Conservation (phyloP, 345 rosid species). For the Cardamine resedifolia region DNA sequence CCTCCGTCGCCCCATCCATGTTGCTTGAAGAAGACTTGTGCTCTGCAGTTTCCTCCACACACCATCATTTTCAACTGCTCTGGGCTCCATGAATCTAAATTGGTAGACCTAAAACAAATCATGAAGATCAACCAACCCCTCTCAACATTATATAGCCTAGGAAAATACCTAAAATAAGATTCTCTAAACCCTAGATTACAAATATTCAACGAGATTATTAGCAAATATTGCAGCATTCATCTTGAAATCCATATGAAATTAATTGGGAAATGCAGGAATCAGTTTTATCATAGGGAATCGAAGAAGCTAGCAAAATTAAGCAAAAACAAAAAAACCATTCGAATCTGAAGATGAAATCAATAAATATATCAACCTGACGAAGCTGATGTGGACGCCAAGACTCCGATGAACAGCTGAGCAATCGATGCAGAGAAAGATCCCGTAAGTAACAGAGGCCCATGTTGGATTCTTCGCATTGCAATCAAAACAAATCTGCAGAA, state of each 20-base stretch:
- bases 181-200: not conserved
- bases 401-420: slow-evolving; percentile 97
- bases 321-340: not conserved
- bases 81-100: slow-evolving; percentile 87
- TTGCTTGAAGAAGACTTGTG: slow-evolving; percentile 89
- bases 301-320: not conserved
- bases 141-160: not conserved
- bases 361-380: slow-evolving; percentile 58
- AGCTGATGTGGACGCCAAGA: slow-evolving; percentile 95
- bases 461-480: slow-evolving; percentile 96
- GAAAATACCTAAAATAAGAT: not conserved
- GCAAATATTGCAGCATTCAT: not conserved
- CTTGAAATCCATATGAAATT: not conserved
- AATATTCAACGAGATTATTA: not conserved
- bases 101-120: slow-evolving; percentile 67
- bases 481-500: slow-evolving; percentile 79
- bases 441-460: slow-evolving; percentile 97
- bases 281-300: not conserved
- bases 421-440: slow-evolving; percentile 96
- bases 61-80: slow-evolving; percentile 86
- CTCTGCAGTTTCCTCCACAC: slow-evolving; percentile 91
- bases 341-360: not conserved
- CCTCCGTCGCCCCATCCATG: slow-evolving; percentile 96
- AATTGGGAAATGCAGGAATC: not conserved
- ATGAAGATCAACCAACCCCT: not conserved